Evolutionary conservation across 192 early-diverging fungal genomes (phyloP).

Genomic region (Lunasporangiospora selenospora): DNA sequence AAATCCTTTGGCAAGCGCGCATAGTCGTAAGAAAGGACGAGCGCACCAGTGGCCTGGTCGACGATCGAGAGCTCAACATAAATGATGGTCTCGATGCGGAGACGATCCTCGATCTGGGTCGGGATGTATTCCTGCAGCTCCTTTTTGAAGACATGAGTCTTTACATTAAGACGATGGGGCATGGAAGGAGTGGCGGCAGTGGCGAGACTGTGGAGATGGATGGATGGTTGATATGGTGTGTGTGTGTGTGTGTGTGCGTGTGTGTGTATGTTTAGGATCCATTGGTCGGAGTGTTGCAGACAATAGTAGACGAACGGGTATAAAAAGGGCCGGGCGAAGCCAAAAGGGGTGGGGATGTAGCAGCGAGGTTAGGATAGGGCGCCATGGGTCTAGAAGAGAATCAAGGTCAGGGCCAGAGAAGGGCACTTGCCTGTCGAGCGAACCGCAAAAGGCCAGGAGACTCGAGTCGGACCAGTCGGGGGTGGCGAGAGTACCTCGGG

Average conservation of each 20-base stretch:
- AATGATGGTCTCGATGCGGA: slow-evolving; percentile 48
- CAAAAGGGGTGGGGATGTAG: not conserved
- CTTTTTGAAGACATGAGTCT: slow-evolving; percentile 49
- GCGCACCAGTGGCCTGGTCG: slow-evolving; percentile 13
- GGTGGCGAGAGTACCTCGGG: not conserved
- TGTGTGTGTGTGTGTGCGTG: too few species aligned
- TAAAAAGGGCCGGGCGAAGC: not conserved
- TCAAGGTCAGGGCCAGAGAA: too few species aligned
- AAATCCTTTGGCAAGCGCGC: slow-evolving; percentile 43
- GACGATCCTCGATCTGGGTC: slow-evolving; percentile 49
- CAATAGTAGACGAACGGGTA: not conserved
- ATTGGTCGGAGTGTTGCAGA: not conserved
- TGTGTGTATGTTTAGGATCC: not conserved
- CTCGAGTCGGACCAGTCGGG: not conserved
- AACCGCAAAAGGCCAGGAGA: not conserved
- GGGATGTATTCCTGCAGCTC: slow-evolving; percentile 46
- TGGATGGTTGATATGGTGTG: not conserved
- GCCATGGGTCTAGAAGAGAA: too few species aligned
- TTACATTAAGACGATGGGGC: slow-evolving; percentile 42
- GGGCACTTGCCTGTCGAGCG: not conserved
- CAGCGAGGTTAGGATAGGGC: too few species aligned
- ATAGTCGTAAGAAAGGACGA: slow-evolving; percentile 31
- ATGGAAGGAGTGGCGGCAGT: slow-evolving; percentile 13
- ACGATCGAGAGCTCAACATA: slow-evolving; percentile 49
- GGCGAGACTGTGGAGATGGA: slow-evolving; percentile 1